Evolutionary conservation across 163 green algal genomes (phyloP).

Genomic region (Prototheca wickerhamii): DNA sequence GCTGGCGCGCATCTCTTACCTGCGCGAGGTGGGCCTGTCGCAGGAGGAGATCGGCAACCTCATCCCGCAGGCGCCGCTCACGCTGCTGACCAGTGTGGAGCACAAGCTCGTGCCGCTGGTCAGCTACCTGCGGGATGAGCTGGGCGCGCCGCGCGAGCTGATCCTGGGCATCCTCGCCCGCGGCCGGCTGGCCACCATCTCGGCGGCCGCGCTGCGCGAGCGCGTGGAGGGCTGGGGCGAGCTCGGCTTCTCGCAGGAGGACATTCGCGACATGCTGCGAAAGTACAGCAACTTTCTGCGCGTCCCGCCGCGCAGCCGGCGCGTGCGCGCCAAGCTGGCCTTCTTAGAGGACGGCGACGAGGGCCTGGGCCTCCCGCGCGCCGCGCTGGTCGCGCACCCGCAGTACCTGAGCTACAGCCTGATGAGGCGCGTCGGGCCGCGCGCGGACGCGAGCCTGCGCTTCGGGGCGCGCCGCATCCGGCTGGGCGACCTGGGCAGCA

Average conservation of each 20-base stretch:
- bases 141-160: slow-evolving; percentile 1
- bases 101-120: not conserved
- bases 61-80: not conserved
- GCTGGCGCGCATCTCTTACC: not conserved
- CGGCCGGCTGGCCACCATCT: not conserved
- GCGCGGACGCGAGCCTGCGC: slow-evolving; percentile 2
- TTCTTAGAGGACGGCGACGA: slow-evolving; percentile 12
- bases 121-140: slow-evolving; percentile 4
- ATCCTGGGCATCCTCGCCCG: not conserved
- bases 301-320: not conserved
- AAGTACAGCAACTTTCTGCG: not conserved
- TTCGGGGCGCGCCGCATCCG: not conserved
- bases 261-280: slow-evolving; percentile 11
- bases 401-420: slow-evolving; percentile 24
- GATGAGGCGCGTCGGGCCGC: slow-evolving; percentile 4
- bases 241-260: slow-evolving; percentile 8
- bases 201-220: not conserved
- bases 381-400: slow-evolving; percentile 8
- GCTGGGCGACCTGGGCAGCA: not conserved
- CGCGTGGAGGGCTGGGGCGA: slow-evolving; percentile 10
- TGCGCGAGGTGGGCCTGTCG: not conserved
- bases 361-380: slow-evolving; percentile 3
- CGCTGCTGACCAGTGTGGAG: slow-evolving; percentile 6
- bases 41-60: slow-evolving; percentile 1
- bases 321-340: slow-evolving; percentile 11